Base-by-base conservation (phyloP, 805 yeast genomes). In the Ogataea ganodermae region DNA sequence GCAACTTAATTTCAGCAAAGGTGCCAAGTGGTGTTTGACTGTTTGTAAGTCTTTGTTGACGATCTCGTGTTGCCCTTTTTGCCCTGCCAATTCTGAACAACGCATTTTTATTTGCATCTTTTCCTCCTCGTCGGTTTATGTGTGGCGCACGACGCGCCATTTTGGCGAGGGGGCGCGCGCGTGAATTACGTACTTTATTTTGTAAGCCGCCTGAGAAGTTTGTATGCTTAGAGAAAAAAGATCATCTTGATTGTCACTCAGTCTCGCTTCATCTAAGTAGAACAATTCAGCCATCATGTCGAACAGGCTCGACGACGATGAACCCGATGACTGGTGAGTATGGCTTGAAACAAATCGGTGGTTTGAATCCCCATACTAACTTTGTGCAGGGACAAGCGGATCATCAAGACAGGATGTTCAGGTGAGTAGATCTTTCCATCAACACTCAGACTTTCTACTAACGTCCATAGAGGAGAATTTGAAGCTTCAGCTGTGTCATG, bases 401-500 rank as follows among this genome's bases (percentile, higher is more conserved):
- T 88, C 42, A 75, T 73, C 23, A 74, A 81, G 27, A 87, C 96
- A 0, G 96, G 96, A 1, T 88, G 96, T 61, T 74, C 78, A 12
- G 74, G 80, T 75, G 51, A 40, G 78, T 68, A n/a, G n/a, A n/a
- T n/a, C n/a, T n/a, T n/a, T n/a, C n/a, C n/a, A n/a, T n/a, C n/a
- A n/a, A n/a, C n/a, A n/a, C n/a, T n/a, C n/a, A n/a, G n/a, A n/a
- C n/a, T n/a, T n/a, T n/a, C n/a, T 45, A 30, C 56, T 52, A 46
- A 48, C 52, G 14, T 9, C 3, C 5, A 5, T 16, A 70, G 85
- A 76, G 24, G 91, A 88, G 59, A 88, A 88, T 57, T 65, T 83
- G 60, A 79, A 79, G 13, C 68, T 88, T 26, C 88, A 84, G 44
- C 66, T 87, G 27, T 88, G 96, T 56, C 90, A 85, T 60, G 90